phyloP scores from a whole-genome alignment of 2,329 filamentous ascomycete species.

The Pseudogymnoascus sp. region DNA sequence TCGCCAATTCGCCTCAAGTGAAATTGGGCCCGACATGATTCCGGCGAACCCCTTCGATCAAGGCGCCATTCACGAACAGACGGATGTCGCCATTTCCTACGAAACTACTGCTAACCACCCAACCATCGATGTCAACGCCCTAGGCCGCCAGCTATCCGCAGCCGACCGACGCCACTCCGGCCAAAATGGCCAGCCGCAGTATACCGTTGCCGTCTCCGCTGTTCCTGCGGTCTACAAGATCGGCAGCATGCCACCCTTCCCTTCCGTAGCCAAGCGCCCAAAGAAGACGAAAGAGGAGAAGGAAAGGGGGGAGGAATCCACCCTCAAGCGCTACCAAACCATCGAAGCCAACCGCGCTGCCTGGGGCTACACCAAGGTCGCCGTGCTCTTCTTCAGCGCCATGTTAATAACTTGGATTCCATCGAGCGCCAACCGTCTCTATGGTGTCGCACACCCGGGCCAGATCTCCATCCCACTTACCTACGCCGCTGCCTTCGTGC shows the following conservation, averaged over 20 bases:
- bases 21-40: neutral
- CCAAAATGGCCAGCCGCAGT: conserved; percentile 10
- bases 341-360: conserved; percentile 48
- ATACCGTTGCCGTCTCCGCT: neutral
- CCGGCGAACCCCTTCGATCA: neutral
- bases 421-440: conserved; percentile 69
- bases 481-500: conserved; percentile 62
- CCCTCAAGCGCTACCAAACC: neutral
- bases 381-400: conserved; percentile 63
- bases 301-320: neutral
- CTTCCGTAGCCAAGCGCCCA: neutral
- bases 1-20: conserved; percentile 36
- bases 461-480: conserved; percentile 51
- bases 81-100: neutral
- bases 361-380: conserved; percentile 63
- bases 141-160: conserved; percentile 7
- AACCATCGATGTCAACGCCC: neutral
- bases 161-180: conserved; percentile 23
- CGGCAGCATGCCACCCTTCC: conserved; percentile 7
- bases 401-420: conserved; percentile 69
- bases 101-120: neutral
- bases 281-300: conserved; percentile 1
- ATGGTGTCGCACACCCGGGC: conserved; percentile 52
- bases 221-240: neutral
- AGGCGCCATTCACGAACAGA: neutral